Evolutionary conservation across 2,329 filamentous ascomycete species (phyloP).

Genomic region (Ceratocystis papillata): DNA sequence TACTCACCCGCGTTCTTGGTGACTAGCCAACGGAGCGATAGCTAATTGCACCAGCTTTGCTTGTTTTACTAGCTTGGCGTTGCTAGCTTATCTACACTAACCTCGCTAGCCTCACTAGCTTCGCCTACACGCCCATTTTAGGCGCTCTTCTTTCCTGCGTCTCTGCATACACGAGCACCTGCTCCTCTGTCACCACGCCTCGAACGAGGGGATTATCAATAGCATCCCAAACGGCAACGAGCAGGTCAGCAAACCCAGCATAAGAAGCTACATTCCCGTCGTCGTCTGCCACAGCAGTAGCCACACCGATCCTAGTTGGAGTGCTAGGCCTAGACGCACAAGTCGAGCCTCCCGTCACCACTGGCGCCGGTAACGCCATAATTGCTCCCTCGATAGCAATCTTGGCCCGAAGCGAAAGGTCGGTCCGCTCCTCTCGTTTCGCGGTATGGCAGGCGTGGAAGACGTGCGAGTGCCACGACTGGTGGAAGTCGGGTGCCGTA

Average conservation of each 20-base stretch:
- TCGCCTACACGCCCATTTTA: constrained; percentile 7
- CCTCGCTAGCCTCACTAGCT: neutral
- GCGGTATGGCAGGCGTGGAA: constrained; percentile 16
- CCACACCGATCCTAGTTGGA: neutral
- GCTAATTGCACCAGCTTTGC: no score
- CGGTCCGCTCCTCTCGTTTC: constrained; percentile 16
- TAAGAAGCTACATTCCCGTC: constrained; percentile 4
- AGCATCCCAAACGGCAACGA: constrained; percentile 17
- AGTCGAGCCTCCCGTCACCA: neutral
- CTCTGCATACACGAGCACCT: constrained; percentile 13
- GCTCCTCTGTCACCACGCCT: constrained; percentile 20
- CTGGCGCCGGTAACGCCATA: constrained; percentile 13
- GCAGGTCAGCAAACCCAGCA: constrained; percentile 7
- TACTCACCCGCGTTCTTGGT: no score
- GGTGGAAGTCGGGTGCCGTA: constrained; percentile 2
- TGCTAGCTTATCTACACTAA: neutral
- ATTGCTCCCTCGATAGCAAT: constrained; percentile 19
- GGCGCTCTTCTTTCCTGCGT: constrained; percentile 4
- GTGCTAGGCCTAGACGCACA: neutral
- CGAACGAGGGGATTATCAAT: constrained; percentile 21
- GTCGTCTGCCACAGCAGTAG: neutral
- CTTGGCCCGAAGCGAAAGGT: constrained; percentile 14
- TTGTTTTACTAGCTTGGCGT: no score
- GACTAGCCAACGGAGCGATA: no score
- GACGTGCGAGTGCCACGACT: constrained; percentile 12